These are phyloP conservation scores for Calonectria ilicicola DNA, from an alignment of 2,329 filamentous ascomycete genomes.

Conservation along the genomic window DNA sequence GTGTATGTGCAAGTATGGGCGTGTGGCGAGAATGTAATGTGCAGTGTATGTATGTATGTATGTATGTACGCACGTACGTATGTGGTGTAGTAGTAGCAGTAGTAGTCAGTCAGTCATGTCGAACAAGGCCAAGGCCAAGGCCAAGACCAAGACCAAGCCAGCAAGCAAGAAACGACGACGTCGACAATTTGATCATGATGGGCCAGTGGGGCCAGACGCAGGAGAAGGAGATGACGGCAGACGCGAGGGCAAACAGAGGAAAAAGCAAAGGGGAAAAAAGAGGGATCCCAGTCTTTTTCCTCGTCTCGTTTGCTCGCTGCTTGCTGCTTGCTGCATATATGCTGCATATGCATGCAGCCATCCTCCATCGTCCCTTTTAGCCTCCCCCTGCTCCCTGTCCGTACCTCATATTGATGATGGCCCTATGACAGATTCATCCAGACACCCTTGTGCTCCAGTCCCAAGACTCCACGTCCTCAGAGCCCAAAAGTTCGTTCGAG, in stretches of 20 bases:
- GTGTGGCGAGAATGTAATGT: neutral
- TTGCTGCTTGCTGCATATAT: neutral
- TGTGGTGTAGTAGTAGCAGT: too few species aligned
- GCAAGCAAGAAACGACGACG: too few species aligned
- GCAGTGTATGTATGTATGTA: too few species aligned
- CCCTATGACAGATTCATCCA: neutral
- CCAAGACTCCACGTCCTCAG: neutral
- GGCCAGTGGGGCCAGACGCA: neutral
- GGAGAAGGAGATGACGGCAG: neutral
- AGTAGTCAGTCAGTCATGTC: too few species aligned
- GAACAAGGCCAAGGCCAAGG: too few species aligned
- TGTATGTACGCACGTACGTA: too few species aligned
- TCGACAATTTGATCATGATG: neutral
- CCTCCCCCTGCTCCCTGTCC: neutral
- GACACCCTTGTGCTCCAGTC: constrained; percentile 3
- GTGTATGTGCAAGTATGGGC: neutral
- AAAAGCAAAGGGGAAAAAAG: neutral
- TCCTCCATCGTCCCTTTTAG: neutral
- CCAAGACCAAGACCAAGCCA: too few species aligned
- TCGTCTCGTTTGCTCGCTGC: neutral
- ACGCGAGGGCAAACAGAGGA: neutral
- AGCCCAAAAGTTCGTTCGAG: constrained; percentile 4
- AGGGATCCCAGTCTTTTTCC: neutral
- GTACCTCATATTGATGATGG: neutral
- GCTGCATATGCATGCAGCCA: constrained; percentile 2